Evolutionary conservation across 2,329 filamentous ascomycete species (phyloP), one percentile per base, ranked within the genome.

Genomic region (Stemphylium beticola): DNA sequence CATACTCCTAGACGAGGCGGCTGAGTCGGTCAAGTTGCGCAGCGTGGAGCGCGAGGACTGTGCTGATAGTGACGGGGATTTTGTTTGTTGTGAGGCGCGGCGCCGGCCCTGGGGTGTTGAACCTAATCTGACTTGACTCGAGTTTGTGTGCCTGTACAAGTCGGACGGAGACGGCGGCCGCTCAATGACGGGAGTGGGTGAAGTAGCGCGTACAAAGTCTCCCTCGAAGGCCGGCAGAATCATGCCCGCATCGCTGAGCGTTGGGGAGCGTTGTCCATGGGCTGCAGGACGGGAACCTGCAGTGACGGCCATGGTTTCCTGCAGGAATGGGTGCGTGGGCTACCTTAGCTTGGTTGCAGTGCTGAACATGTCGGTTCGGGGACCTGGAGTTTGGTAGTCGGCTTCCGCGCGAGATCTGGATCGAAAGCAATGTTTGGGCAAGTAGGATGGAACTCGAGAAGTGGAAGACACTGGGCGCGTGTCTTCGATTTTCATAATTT

Each of bases 181-280:
- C 53, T 66, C 65, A 18, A 82, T 80, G 56, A 82, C 81, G 53
- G 82, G 78, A 69, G 77, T 76, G 67, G 77, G 70, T 82, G 78
- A 72, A 82, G 79, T 69, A 83, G 76, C 73, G 79, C 73, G 74
- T 38, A 63, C 54, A 42, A 60, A 57, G 45, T 58, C 53, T 41
- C 57, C 38, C 36, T 68, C 62, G 47, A 60, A 60, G 49, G 89
- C 87, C 57, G 93, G 93, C 47, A 97, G 80, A 67, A 97, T 96
- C 91, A 96, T 93, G 74, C 96, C 93, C 47, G 92, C 92, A 75
- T 96, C 96, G 51, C 92, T 96, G 68, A 97, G 80, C 2, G 93
- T 96, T 41, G 93, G 93, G 55, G 91, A 96, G 38, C 69, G 64
- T 60, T 53, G 65, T 24, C 57, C 61, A 51, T 56, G 39, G 22